Evolutionary conservation across 202 grass and related monocot species (phyloP).

Genomic region (Schoenoplectus tabernaemontani): DNA sequence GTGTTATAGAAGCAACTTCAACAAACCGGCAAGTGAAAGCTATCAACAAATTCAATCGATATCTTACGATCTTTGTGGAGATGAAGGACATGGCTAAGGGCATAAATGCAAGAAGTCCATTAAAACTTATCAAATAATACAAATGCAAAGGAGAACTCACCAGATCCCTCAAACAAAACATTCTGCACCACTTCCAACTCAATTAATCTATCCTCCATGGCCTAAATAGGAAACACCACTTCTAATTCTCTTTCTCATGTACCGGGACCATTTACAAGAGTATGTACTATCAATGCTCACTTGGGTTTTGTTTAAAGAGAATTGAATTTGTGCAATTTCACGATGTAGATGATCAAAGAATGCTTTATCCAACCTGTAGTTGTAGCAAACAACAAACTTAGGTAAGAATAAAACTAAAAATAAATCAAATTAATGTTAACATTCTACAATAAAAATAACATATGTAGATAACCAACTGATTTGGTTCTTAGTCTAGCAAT

Average conservation of each 20-base stretch:
- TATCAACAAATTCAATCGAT: no score
- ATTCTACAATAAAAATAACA: not conserved
- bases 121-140: not conserved
- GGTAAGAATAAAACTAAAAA: not conserved
- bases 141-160: slow-evolving; percentile 29
- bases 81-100: not conserved
- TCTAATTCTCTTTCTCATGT: not conserved
- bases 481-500: slow-evolving; percentile 51
- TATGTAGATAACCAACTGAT: not conserved
- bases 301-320: slow-evolving; percentile 59
- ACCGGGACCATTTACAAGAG: not conserved
- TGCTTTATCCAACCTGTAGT: slow-evolving; percentile 45
- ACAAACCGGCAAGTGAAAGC: no score
- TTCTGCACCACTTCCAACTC: slow-evolving; percentile 90
- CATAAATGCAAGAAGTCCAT: not conserved
- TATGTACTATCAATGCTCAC: slow-evolving; percentile 3
- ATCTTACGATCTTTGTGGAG: no score
- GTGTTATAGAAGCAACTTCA: no score
- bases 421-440: not conserved
- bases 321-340: slow-evolving; percentile 63
- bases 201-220: slow-evolving; percentile 72
- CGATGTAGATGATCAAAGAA: slow-evolving; percentile 71
- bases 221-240: slow-evolving; percentile 26
- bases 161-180: slow-evolving; percentile 69
- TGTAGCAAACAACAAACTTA: not conserved